Conservation (phyloP, 371 early-diverging fungal species). For the Phascolomyces articulosus region DNA sequence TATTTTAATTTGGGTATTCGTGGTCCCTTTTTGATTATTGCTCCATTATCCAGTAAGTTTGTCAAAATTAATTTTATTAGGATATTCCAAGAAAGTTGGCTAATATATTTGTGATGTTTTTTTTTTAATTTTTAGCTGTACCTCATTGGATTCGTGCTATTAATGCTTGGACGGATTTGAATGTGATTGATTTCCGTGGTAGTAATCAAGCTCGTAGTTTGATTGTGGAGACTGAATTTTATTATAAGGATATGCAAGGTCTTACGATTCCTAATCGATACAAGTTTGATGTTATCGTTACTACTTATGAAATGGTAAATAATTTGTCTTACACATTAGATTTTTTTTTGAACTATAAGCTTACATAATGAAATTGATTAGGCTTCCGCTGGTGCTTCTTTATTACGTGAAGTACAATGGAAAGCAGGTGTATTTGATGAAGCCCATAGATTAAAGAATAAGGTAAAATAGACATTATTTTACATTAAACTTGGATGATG, state of each 20-base stretch:
- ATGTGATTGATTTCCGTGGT: constrained; percentile 78
- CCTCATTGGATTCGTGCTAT: constrained; percentile 82
- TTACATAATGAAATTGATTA: too few species aligned
- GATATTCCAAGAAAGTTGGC: too few species aligned
- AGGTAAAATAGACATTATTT: constrained; percentile 19
- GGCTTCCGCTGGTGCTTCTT: constrained; percentile 66
- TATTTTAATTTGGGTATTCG: constrained; percentile 62
- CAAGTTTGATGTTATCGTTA: constrained; percentile 87
- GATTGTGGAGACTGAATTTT: constrained; percentile 75
- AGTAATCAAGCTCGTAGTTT: constrained; percentile 56
- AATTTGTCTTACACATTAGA: too few species aligned
- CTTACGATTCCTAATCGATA: constrained; percentile 51
- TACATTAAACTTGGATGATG: neutral
- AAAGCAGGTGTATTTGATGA: constrained; percentile 92
- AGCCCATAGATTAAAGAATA: constrained; percentile 96
- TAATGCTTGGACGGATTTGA: constrained; percentile 76
- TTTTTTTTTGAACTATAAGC: too few species aligned
- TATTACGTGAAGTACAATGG: constrained; percentile 83
- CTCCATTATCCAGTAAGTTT: constrained; percentile 69
- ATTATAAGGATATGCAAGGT: constrained; percentile 62
- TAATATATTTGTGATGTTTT: neutral
- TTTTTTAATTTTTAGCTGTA: constrained; percentile 38
- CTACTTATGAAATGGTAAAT: constrained; percentile 86
- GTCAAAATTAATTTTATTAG: neutral
- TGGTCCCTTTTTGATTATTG: constrained; percentile 78